Evolutionary conservation across 257 asterid genomes (phyloP).

Genomic region (Echium plantagineum): DNA sequence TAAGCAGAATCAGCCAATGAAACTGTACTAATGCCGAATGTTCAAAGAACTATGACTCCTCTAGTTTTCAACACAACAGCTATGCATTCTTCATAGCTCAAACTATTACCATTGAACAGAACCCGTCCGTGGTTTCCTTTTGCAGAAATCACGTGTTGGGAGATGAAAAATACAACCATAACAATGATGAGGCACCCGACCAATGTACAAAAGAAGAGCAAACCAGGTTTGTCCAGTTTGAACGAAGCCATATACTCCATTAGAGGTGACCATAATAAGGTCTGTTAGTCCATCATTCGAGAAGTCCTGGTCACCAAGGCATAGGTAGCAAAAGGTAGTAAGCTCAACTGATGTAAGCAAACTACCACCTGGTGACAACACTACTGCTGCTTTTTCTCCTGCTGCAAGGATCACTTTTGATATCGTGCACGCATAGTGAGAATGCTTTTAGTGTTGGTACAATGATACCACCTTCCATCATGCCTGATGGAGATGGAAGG

Average conservation of each 20-base stretch:
- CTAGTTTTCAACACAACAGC: too few relatives aligned
- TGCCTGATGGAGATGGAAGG: slow-evolving; percentile 78
- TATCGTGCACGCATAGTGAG: slow-evolving; percentile 60
- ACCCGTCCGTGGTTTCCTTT: slow-evolving; percentile 74
- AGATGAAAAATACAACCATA: slow-evolving; percentile 81
- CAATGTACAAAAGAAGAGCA: slow-evolving; percentile 89
- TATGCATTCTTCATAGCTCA: background rate
- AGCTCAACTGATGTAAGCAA: slow-evolving; percentile 50
- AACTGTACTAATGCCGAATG: too few relatives aligned
- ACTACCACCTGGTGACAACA: slow-evolving; percentile 86
- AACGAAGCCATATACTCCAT: slow-evolving; percentile 84
- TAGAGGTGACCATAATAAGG: slow-evolving; percentile 62
- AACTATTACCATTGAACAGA: slow-evolving; percentile 36
- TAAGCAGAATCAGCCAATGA: too few relatives aligned
- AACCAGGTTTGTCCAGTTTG: slow-evolving; percentile 99
- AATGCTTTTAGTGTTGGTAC: slow-evolving; percentile 79
- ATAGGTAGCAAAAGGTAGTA: slow-evolving; percentile 84
- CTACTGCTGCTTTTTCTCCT: slow-evolving; percentile 89
- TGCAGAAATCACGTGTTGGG: slow-evolving; percentile 63
- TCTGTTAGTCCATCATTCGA: slow-evolving; percentile 86
- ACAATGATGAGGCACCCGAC: slow-evolving; percentile 88
- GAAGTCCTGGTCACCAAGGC: slow-evolving; percentile 63
- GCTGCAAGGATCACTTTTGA: slow-evolving; percentile 71
- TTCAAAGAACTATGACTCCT: too few relatives aligned
- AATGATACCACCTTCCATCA: slow-evolving; percentile 50